Evolutionary conservation across 768 basidiomycete species (phyloP).

Genomic region (Mycena vitilis): DNA sequence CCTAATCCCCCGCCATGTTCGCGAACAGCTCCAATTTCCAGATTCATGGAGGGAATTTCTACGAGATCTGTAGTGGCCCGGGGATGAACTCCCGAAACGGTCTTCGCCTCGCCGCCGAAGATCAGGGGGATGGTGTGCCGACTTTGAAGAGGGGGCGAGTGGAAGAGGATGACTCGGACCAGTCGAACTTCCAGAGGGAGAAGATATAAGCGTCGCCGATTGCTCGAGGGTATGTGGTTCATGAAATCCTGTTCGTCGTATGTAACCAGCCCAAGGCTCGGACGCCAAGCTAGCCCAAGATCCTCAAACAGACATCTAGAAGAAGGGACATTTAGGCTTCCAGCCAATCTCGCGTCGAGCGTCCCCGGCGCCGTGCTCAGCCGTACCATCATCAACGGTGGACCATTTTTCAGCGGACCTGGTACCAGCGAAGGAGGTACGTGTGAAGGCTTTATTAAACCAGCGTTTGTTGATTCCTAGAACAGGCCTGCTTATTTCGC

Average conservation of each 20-base stretch:
- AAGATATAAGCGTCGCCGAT: background rate
- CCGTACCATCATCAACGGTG: background rate
- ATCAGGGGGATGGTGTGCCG: background rate
- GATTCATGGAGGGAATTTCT: background rate
- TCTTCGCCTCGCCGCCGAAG: background rate
- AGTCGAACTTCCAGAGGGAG: no score
- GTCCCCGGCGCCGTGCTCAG: no score
- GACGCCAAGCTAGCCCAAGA: no score
- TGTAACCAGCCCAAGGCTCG: no score
- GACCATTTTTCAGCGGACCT: background rate
- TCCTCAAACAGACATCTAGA: no score
- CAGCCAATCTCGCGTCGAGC: no score
- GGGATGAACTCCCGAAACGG: background rate
- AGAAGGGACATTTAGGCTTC: no score
- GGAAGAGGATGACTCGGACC: background rate
- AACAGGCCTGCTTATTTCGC: background rate
- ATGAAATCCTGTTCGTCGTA: no score
- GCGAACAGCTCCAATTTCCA: background rate
- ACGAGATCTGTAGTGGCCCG: background rate
- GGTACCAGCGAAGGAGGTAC: background rate
- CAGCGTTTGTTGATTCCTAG: background rate
- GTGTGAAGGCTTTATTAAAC: background rate
- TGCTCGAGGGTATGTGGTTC: background rate
- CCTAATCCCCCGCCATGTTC: background rate
- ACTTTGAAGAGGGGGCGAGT: background rate